Conservation (phyloP, 106 monocot genomes). For the Apostasia shenzhenica region DNA sequence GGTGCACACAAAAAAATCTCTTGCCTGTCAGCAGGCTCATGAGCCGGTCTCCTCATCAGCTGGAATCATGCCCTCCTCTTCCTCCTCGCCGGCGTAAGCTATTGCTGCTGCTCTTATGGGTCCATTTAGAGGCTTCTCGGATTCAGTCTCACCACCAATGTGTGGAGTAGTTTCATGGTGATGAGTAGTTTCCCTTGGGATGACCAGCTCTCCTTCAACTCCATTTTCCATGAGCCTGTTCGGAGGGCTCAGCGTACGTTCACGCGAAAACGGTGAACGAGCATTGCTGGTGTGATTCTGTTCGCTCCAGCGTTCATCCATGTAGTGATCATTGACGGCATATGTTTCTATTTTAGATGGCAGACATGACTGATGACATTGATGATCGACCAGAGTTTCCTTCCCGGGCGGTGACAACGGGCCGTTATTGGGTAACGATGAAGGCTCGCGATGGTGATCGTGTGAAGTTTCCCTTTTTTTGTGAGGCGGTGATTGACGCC, state of each 20-base stretch:
- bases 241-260: conserved; percentile 6
- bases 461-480: conserved; percentile 1
- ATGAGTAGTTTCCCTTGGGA: neutral
- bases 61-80: conserved; percentile 47
- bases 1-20: no score
- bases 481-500: conserved; percentile 1
- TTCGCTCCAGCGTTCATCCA: neutral
- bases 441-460: neutral
- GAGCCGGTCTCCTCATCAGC: conserved; percentile 25
- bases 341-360: neutral
- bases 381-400: conserved; percentile 4
- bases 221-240: conserved; percentile 9
- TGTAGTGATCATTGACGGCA: neutral
- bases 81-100: conserved; percentile 20
- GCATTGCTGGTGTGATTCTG: neutral
- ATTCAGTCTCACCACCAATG: neutral
- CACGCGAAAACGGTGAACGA: neutral
- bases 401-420: neutral
- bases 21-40: no score
- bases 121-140: neutral
- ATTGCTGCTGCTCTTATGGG: neutral
- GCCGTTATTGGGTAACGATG: neutral
- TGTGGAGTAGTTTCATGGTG: neutral
- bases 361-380: neutral
- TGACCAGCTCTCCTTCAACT: neutral